Evolutionary conservation across 106 monocot genomes (phyloP).

Genomic region (Acorus gramineus): DNA sequence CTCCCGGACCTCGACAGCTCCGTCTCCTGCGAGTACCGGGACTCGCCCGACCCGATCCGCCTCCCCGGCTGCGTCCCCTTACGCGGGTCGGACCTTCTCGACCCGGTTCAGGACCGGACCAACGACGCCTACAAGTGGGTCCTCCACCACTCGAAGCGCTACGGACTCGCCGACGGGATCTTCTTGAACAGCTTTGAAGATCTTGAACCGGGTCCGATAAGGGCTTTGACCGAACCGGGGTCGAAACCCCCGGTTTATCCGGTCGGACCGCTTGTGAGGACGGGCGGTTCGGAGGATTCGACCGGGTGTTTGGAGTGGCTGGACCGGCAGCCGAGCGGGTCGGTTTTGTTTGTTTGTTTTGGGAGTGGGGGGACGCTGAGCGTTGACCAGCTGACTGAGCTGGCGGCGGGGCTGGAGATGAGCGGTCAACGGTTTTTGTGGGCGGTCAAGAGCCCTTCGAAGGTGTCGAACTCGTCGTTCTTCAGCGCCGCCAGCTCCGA

Average conservation of each 20-base stretch:
- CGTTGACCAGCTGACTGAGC: slow-evolving; percentile 20
- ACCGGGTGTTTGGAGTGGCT: slow-evolving; percentile 26
- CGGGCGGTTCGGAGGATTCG: too few species aligned
- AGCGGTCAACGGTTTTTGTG: slow-evolving; percentile 29
- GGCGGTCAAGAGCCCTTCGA: slow-evolving; percentile 10
- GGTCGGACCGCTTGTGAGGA: slow-evolving; percentile 32
- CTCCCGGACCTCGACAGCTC: slow-evolving; percentile 22
- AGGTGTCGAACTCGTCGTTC: too few species aligned
- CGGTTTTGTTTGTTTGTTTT: slow-evolving; percentile 27
- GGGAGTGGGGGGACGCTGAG: slow-evolving; percentile 38
- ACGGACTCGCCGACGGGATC: slow-evolving; percentile 28
- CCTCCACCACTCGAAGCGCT: slow-evolving; percentile 3
- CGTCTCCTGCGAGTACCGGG: slow-evolving; percentile 25
- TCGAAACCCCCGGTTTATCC: slow-evolving; percentile 9
- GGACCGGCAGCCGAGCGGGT: slow-evolving; percentile 16
- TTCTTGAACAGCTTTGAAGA: slow-evolving; percentile 48
- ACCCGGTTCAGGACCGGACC: slow-evolving; percentile 20
- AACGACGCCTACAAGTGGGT: slow-evolving; percentile 11
- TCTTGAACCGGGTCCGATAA: slow-evolving; percentile 30
- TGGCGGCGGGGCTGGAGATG: slow-evolving; percentile 31
- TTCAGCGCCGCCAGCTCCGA: background rate
- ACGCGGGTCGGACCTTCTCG: slow-evolving; percentile 15
- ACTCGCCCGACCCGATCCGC: slow-evolving; percentile 24
- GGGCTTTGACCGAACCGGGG: slow-evolving; percentile 3
- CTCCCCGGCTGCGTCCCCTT: slow-evolving; percentile 47